Percentiles rank a stretch among this genome's conserved stretches.
These are phyloP conservation scores for Epichloe uncinata DNA, from an alignment of 2,329 filamentous ascomycete genomes.

Conservation along the genomic window DNA sequence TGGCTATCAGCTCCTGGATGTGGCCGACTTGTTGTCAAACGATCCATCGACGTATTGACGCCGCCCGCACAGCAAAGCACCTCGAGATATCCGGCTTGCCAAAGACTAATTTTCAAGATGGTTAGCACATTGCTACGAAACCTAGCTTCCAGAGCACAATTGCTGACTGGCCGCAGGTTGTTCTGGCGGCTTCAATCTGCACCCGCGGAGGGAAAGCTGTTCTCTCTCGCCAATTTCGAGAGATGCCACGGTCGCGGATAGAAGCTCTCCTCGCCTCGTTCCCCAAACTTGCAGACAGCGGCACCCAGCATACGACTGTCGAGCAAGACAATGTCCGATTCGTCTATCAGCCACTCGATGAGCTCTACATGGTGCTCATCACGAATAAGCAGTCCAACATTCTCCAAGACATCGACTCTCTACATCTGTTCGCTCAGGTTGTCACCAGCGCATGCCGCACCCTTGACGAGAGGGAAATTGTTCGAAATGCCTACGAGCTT, in stretches of 20 bases:
- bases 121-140: constrained; percentile 15
- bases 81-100: background rate
- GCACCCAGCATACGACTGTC: constrained; percentile 94
- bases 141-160: background rate
- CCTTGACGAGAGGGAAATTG: constrained; percentile 87
- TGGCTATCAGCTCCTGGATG: background rate
- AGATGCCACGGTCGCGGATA: constrained; percentile 93
- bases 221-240: constrained; percentile 91
- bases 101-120: constrained; percentile 22
- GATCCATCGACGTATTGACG: background rate
- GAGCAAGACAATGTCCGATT: constrained; percentile 99
- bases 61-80: background rate
- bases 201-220: constrained; percentile 94
- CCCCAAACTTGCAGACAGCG: constrained; percentile 90
- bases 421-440: constrained; percentile 95
- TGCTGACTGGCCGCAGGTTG: constrained; percentile 50
- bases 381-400: constrained; percentile 99
- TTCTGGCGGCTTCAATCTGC: constrained; percentile 97
- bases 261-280: constrained; percentile 95
- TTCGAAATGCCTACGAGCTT: constrained; percentile 89
- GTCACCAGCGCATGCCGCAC: constrained; percentile 94
- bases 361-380: constrained; percentile 99
- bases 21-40: background rate
- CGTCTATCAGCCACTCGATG: constrained; percentile 96
- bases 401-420: constrained; percentile 94